Percentiles rank a stretch among this genome's conserved stretches.
These are phyloP conservation scores for Colletotrichum cuscutae DNA, from an alignment of 2,329 filamentous ascomycete genomes.

Conservation along the genomic window DNA sequence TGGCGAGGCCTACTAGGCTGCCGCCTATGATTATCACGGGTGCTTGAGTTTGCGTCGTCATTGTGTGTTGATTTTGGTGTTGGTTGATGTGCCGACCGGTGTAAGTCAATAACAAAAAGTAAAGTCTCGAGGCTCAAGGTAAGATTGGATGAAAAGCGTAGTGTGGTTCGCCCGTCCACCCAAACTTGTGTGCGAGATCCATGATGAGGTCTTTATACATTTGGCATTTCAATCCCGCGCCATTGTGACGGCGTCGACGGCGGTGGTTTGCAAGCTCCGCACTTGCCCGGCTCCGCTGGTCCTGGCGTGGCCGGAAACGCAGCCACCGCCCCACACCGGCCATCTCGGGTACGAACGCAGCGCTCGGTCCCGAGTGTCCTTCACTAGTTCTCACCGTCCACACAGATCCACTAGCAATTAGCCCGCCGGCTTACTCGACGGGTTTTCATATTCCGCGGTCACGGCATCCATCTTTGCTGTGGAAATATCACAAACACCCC, in stretches of 20 bases:
- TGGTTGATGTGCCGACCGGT: not conserved
- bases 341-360: not conserved
- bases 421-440: not conserved
- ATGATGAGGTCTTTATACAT: not conserved
- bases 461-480: not conserved
- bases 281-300: not conserved
- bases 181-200: not conserved
- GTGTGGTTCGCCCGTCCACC: not conserved
- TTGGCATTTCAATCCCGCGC: too few species aligned
- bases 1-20: constrained; percentile 50
- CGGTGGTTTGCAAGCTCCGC: not conserved
- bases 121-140: not conserved
- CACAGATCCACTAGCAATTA: not conserved
- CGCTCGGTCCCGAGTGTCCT: constrained; percentile 4
- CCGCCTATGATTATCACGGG: constrained; percentile 50
- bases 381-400: not conserved
- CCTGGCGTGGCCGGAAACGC: not conserved
- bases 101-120: not conserved
- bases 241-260: not conserved
- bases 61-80: not conserved
- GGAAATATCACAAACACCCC: not conserved
- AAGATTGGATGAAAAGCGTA: not conserved
- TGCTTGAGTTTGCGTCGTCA: not conserved
- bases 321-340: not conserved
- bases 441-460: not conserved